Evolutionary conservation across 1,139 yeast species (phyloP).

Genomic region (Geotrichum klebahnii): DNA sequence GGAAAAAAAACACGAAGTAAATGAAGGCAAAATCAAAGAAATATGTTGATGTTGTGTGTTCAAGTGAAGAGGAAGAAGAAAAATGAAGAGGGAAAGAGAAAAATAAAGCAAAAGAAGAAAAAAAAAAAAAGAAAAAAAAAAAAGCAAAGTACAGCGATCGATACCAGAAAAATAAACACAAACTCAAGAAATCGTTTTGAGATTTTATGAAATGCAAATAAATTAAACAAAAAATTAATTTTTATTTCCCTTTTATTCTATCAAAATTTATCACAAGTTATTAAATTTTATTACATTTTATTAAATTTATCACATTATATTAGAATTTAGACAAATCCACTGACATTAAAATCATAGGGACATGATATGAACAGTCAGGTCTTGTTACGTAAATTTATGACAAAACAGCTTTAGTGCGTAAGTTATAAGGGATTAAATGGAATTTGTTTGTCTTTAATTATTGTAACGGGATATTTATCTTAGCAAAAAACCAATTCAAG

Average conservation of each 20-base stretch:
- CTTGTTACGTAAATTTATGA: no score
- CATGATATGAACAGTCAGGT: no score
- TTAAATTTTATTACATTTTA: background rate
- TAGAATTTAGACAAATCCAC: no score
- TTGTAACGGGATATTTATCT: no score
- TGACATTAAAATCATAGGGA: no score
- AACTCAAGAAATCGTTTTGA: background rate
- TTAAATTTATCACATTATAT: background rate
- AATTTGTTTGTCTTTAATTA: no score
- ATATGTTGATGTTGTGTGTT: background rate
- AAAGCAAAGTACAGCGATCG: background rate
- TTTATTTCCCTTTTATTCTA: no score
- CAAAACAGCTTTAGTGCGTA: no score
- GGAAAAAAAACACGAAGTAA: background rate
- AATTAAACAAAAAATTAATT: background rate
- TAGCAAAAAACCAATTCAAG: no score
- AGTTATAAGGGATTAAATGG: no score
- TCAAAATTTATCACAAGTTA: background rate
- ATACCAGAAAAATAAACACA: conserved; percentile 1
- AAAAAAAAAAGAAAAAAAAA: background rate
- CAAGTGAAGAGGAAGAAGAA: background rate
- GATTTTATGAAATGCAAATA: background rate
- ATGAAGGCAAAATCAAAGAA: background rate
- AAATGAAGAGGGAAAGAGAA: conserved; percentile 1
- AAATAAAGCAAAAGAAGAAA: background rate